phyloP scores from a whole-genome alignment of 2,329 filamentous ascomycete species.

The Aschersonia sp. region DNA sequence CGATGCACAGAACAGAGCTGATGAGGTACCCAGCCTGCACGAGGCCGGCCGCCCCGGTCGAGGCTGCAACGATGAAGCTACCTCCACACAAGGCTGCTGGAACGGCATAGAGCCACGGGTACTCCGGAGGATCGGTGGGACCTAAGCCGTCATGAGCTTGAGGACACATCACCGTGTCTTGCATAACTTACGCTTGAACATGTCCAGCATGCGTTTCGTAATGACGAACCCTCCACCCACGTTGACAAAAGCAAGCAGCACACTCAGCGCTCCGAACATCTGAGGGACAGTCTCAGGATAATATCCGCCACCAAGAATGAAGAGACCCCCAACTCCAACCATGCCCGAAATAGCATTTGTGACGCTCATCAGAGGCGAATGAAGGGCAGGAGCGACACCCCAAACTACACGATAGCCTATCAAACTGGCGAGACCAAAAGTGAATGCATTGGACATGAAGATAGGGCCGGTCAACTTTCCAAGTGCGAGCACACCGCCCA shows the following conservation, averaged over 20 bases:
- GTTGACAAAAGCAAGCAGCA: slow-evolving; percentile 76
- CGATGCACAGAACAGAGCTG: slow-evolving; percentile 73
- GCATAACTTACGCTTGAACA: slow-evolving; percentile 53
- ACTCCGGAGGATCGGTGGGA: slow-evolving; percentile 75
- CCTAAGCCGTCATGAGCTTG: slow-evolving; percentile 22
- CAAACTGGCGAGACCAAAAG: slow-evolving; percentile 67
- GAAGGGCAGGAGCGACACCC: slow-evolving; percentile 71
- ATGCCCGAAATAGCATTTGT: slow-evolving; percentile 89
- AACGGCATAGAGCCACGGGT: slow-evolving; percentile 73
- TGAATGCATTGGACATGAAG: slow-evolving; percentile 82
- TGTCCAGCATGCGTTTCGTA: slow-evolving; percentile 85
- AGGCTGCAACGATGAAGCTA: slow-evolving; percentile 65
- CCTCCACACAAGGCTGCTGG: slow-evolving; percentile 66
- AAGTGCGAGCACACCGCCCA: slow-evolving; percentile 60
- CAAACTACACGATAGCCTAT: slow-evolving; percentile 83
- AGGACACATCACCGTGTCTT: background rate
- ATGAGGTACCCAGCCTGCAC: slow-evolving; percentile 80
- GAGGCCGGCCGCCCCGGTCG: slow-evolving; percentile 68
- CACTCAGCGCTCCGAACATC: slow-evolving; percentile 61
- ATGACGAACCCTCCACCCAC: slow-evolving; percentile 82
- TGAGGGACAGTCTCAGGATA: slow-evolving; percentile 68
- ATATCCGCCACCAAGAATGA: slow-evolving; percentile 74
- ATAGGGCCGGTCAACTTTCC: slow-evolving; percentile 70
- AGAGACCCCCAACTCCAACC: slow-evolving; percentile 79
- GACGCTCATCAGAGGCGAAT: slow-evolving; percentile 83